Percentiles rank a stretch among this genome's conserved stretches.
Conservation (phyloP, 2,329 filamentous ascomycete species). For the Cladorrhinum sp. region DNA sequence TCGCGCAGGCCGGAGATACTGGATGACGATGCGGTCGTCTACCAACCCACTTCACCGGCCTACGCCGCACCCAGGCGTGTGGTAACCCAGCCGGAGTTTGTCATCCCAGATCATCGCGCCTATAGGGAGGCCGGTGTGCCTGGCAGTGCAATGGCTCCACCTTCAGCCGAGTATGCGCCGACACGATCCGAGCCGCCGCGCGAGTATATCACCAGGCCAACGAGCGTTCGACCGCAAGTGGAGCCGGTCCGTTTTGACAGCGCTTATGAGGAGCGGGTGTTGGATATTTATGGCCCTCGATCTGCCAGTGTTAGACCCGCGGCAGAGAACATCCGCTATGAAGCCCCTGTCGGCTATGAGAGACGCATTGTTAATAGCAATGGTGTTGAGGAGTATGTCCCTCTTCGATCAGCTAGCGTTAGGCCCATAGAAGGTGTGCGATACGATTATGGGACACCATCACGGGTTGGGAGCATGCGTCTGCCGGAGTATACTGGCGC, state of each 20-base stretch:
- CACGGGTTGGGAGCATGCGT: constrained; percentile 37
- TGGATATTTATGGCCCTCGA: constrained; percentile 45
- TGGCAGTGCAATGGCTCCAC: constrained; percentile 42
- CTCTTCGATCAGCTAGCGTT: constrained; percentile 25
- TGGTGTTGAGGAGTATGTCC: constrained; percentile 15
- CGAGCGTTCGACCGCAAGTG: constrained; percentile 51
- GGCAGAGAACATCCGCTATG: constrained; percentile 22
- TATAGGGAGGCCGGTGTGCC: constrained; percentile 59
- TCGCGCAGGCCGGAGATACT: constrained; percentile 50
- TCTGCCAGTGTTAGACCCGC: constrained; percentile 22
- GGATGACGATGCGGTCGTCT: constrained; percentile 50
- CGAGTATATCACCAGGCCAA: constrained; percentile 53
- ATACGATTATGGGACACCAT: constrained; percentile 38
- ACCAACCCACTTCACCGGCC: constrained; percentile 50
- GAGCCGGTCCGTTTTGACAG: constrained; percentile 30
- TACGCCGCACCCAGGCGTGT: constrained; percentile 51
- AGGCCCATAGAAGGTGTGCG: constrained; percentile 19
- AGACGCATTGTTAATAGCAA: constrained; percentile 16
- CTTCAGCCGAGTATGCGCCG: constrained; percentile 46
- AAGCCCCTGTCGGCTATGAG: constrained; percentile 26
- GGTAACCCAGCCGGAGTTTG: constrained; percentile 61
- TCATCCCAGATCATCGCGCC: constrained; percentile 49
- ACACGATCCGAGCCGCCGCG: constrained; percentile 42
- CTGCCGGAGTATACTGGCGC: constrained; percentile 29
- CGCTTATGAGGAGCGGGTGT: constrained; percentile 39